These are phyloP conservation scores for Colletotrichum gloeosporioides DNA, from an alignment of 2,329 filamentous ascomycete species.

Conservation along the genomic window DNA sequence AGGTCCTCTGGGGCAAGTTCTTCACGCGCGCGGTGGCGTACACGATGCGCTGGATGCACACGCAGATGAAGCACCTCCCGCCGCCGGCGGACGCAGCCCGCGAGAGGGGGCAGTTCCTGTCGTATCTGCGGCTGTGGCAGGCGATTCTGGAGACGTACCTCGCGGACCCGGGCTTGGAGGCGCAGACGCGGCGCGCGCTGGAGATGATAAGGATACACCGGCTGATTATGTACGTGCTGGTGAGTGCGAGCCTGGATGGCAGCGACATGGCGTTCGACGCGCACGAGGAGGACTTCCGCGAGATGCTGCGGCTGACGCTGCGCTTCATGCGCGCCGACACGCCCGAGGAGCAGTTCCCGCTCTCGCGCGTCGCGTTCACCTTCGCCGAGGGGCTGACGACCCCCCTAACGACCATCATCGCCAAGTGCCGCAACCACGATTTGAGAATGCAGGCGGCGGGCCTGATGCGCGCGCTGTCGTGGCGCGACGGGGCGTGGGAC, in stretches of 20 bases:
- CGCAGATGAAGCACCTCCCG: not conserved
- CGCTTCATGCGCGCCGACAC: constrained; percentile 3
- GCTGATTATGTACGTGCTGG: constrained; percentile 2
- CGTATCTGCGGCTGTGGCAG: constrained; percentile 8
- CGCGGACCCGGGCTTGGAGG: not conserved
- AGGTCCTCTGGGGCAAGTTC: constrained; percentile 20
- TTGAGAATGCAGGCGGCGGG: constrained; percentile 18
- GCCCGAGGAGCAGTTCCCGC: not conserved
- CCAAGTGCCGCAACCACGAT: constrained; percentile 23
- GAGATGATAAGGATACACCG: constrained; percentile 18
- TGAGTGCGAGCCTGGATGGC: constrained; percentile 17
- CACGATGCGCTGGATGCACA: constrained; percentile 10
- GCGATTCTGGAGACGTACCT: not conserved
- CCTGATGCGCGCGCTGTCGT: constrained; percentile 15
- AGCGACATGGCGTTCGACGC: constrained; percentile 22
- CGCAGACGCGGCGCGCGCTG: not conserved
- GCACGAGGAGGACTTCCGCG: constrained; percentile 18
- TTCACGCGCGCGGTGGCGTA: constrained; percentile 19
- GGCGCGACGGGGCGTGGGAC: constrained; percentile 21
- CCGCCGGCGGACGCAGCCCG: not conserved
- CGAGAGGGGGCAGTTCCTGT: not conserved
- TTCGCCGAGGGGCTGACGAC: constrained; percentile 20
- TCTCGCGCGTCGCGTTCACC: not conserved
- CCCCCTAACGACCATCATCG: constrained; percentile 19
- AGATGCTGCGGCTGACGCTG: constrained; percentile 8